Evolutionary conservation across 2,329 filamentous ascomycete species (phyloP).

Genomic region (Aplosporella prunicola): DNA sequence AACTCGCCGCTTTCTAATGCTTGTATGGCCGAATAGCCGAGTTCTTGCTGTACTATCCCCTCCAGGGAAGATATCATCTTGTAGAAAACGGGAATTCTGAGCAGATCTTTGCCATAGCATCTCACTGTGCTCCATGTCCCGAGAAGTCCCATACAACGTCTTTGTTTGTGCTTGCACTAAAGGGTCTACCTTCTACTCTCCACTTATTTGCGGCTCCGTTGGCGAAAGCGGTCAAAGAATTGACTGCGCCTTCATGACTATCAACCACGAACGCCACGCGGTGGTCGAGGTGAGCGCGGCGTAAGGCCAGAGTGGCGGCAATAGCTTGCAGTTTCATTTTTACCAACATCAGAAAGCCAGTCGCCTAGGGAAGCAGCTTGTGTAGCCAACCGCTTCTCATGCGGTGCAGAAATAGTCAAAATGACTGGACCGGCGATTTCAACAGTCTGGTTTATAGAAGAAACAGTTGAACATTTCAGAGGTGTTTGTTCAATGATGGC

Average conservation of each 20-base stretch:
- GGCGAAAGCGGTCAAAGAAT: conserved; percentile 15
- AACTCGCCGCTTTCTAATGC: conserved; percentile 16
- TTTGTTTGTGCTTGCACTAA: conserved; percentile 13
- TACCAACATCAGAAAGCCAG: conserved; percentile 17
- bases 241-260: conserved; percentile 16
- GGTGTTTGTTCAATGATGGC: conserved; percentile 29
- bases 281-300: conserved; percentile 26
- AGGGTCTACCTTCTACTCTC: conserved; percentile 10
- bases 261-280: conserved; percentile 20
- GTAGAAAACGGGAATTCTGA: conserved; percentile 19
- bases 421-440: not conserved
- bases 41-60: conserved; percentile 13
- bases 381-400: conserved; percentile 21
- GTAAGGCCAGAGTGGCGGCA: conserved; percentile 21
- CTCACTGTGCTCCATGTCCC: conserved; percentile 37
- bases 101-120: conserved; percentile 31
- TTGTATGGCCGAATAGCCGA: conserved; percentile 16
- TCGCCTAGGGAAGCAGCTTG: conserved; percentile 16
- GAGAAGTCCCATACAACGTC: conserved; percentile 32
- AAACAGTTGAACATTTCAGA: too few species aligned
- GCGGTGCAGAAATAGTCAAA: conserved; percentile 23
- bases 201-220: conserved; percentile 9
- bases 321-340: conserved; percentile 15
- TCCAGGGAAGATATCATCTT: conserved; percentile 21
- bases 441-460: conserved; percentile 11